These are phyloP conservation scores for Neltuma alba DNA, from an alignment of 306 rosid species.

Conservation along the genomic window DNA sequence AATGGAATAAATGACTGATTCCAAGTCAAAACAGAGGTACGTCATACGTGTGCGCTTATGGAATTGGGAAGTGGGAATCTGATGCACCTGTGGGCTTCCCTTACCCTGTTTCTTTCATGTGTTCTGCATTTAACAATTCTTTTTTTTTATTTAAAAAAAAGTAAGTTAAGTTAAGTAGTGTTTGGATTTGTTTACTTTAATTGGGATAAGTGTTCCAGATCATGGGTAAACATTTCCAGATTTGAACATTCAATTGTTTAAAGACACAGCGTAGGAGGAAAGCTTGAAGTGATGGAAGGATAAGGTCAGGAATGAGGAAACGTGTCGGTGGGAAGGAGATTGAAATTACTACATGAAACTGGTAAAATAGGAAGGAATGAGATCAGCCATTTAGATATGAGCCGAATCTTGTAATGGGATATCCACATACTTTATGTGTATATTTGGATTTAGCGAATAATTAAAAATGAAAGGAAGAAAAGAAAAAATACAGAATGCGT, in stretches of 20 bases:
- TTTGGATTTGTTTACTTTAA: not conserved
- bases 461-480: not conserved
- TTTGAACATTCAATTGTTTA: too few relatives aligned
- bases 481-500: not conserved
- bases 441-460: not conserved
- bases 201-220: not conserved
- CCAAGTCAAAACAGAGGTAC: conserved; percentile 62
- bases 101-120: not conserved
- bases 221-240: not conserved
- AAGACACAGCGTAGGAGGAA: not conserved
- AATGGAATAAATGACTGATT: conserved; percentile 43
- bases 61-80: not conserved
- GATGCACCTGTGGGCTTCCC: not conserved
- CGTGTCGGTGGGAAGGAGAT: not conserved
- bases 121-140: not conserved
- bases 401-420: not conserved
- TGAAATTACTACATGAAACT: not conserved
- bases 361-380: conserved; percentile 14
- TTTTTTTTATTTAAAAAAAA: not conserved
- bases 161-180: not conserved
- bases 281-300: not conserved
- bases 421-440: not conserved
- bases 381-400: conserved; percentile 31
- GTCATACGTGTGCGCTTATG: conserved; percentile 36
- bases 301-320: not conserved